A percentile compares a stretch with the other conserved stretches of the same genome.
phyloP scores from a whole-genome alignment of 1,284 basidiomycete genomes.

The Leucoagaricus sp. region DNA sequence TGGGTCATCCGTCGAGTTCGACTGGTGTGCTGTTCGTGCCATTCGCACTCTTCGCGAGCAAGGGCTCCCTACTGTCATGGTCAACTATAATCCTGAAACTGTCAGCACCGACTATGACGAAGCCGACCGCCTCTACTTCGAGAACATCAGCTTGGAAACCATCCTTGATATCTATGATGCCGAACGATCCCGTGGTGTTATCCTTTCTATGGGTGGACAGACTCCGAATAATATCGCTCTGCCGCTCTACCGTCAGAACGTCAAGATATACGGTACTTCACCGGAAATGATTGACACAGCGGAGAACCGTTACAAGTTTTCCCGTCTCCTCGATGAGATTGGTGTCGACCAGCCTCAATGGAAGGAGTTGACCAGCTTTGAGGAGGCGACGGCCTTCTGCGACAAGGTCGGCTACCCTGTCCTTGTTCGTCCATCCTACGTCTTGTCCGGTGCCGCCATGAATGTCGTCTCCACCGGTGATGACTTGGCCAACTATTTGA shows the following conservation, averaged over 20 bases:
- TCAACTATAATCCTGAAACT: conserved; percentile 99
- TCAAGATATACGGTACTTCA: conserved; percentile 97
- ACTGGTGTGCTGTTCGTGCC: conserved; percentile 98
- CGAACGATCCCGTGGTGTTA: conserved; percentile 89
- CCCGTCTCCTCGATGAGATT: conserved; percentile 95
- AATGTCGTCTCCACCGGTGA: conserved; percentile 96
- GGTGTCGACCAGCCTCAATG: conserved; percentile 96
- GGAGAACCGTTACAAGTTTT: conserved; percentile 99
- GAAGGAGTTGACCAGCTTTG: conserved; percentile 94
- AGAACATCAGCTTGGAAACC: conserved; percentile 96
- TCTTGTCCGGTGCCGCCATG: conserved; percentile 98
- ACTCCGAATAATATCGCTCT: conserved; percentile 98
- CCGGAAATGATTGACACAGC: conserved; percentile 99
- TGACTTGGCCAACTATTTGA: conserved; percentile 90
- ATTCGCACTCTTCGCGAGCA: conserved; percentile 94
- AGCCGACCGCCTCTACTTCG: conserved; percentile 97
- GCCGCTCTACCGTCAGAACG: conserved; percentile 91
- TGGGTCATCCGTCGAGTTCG: conserved; percentile 98
- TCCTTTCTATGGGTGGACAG: conserved; percentile 98
- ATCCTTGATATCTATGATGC: conserved; percentile 97
- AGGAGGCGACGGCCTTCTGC: conserved; percentile 88
- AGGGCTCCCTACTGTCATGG: conserved; percentile 97
- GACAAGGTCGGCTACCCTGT: conserved; percentile 93
- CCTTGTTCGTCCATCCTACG: conserved; percentile 96
- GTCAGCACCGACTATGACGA: conserved; percentile 99